phyloP scores from a whole-genome alignment of 2,329 filamentous ascomycete species.

The Colletotrichum sp. region DNA sequence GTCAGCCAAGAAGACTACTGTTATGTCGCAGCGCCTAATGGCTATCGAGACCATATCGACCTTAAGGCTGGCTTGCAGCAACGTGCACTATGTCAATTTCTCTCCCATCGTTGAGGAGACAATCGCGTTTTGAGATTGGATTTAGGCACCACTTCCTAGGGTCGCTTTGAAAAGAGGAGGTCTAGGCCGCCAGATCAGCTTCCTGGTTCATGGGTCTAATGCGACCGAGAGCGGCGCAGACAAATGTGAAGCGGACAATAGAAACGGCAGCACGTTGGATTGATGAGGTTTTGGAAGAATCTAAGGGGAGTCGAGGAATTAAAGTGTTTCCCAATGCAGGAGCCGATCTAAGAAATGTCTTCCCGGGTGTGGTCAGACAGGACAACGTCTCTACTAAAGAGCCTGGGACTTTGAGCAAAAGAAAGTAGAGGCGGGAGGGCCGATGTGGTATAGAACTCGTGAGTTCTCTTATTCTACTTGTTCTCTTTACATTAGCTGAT shows the following conservation, averaged over 20 bases:
- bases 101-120: constrained; percentile 63
- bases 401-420: background rate
- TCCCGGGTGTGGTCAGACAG: constrained; percentile 70
- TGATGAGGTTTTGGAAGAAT: background rate
- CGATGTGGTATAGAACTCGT: background rate
- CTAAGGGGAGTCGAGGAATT: background rate
- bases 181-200: constrained; percentile 70
- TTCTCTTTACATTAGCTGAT: background rate
- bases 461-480: background rate
- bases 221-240: background rate
- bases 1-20: constrained; percentile 55
- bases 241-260: constrained; percentile 59
- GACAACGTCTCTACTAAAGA: constrained; percentile 48
- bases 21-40: constrained; percentile 48
- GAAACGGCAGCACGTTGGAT: background rate
- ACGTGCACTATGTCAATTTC: constrained; percentile 68
- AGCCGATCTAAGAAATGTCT: constrained; percentile 73
- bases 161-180: constrained; percentile 61
- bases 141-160: constrained; percentile 52
- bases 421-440: background rate
- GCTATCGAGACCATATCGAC: constrained; percentile 65
- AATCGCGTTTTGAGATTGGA: constrained; percentile 59
- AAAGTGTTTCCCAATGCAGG: constrained; percentile 60
- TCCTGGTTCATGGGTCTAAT: background rate
- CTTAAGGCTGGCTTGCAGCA: constrained; percentile 63